These are phyloP conservation scores for Corynespora cassiicola DNA, from an alignment of 2,329 filamentous ascomycete species.

Conservation along the genomic window DNA sequence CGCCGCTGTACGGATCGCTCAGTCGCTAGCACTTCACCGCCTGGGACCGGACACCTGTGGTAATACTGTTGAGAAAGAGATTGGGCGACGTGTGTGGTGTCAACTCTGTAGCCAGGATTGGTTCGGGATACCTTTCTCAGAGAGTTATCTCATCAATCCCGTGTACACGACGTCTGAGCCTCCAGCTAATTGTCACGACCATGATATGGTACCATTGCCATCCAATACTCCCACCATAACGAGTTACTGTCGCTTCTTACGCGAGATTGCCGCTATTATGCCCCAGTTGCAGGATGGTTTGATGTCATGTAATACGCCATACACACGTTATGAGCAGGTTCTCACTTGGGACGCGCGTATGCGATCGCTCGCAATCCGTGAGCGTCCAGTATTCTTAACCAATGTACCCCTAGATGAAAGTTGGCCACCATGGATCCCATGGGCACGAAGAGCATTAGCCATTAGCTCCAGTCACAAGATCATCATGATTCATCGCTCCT, in stretches of 20 bases:
- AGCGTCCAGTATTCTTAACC: slow-evolving; percentile 37
- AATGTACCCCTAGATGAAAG: slow-evolving; percentile 30
- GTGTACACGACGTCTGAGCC: slow-evolving; percentile 32
- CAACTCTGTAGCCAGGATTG: slow-evolving; percentile 49
- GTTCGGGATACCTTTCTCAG: slow-evolving; percentile 49
- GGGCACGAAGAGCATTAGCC: slow-evolving; percentile 39
- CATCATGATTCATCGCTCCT: slow-evolving; percentile 50
- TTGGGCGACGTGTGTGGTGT: slow-evolving; percentile 42
- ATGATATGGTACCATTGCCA: slow-evolving; percentile 21
- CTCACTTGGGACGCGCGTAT: slow-evolving; percentile 43
- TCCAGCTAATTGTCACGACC: slow-evolving; percentile 41
- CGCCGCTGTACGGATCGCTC: slow-evolving; percentile 52
- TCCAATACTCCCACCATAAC: slow-evolving; percentile 32
- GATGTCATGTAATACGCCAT: slow-evolving; percentile 39
- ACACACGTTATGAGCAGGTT: slow-evolving; percentile 47
- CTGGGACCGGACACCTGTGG: slow-evolving; percentile 25
- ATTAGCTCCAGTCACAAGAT: slow-evolving; percentile 47
- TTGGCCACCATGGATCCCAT: slow-evolving; percentile 45
- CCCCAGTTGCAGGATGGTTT: slow-evolving; percentile 44
- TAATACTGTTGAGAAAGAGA: slow-evolving; percentile 26
- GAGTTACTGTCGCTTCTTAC: slow-evolving; percentile 39
- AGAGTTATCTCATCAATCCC: slow-evolving; percentile 44
- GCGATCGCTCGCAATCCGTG: slow-evolving; percentile 35
- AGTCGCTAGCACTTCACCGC: slow-evolving; percentile 53
- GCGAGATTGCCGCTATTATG: slow-evolving; percentile 44